Conservation (phyloP, 2,329 filamentous ascomycete species). For the Aspergillus sp. region DNA sequence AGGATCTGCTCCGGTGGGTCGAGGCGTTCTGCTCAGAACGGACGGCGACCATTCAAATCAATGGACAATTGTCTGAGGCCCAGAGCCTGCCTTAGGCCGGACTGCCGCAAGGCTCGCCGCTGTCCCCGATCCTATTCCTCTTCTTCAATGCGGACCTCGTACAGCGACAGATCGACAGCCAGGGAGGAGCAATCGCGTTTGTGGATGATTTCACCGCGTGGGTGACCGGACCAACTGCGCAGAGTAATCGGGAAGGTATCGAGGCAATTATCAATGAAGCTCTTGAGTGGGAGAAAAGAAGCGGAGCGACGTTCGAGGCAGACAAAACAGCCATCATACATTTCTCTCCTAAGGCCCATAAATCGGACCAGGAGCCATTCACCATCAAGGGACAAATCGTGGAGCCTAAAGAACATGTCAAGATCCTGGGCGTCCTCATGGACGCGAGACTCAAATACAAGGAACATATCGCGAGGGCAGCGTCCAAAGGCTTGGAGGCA, state of each 20-base stretch:
- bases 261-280: slow-evolving; percentile 16
- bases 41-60: slow-evolving; percentile 20
- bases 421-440: slow-evolving; percentile 21
- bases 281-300: slow-evolving; percentile 26
- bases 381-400: slow-evolving; percentile 20
- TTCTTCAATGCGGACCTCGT: slow-evolving; percentile 41
- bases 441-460: slow-evolving; percentile 27
- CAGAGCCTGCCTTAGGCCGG: slow-evolving; percentile 14
- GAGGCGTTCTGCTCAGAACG: slow-evolving; percentile 25
- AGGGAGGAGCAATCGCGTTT: slow-evolving; percentile 21
- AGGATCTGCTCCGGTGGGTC: slow-evolving; percentile 20
- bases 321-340: slow-evolving; percentile 35
- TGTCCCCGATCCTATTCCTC: slow-evolving; percentile 38
- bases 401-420: slow-evolving; percentile 15
- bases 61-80: slow-evolving; percentile 13
- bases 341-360: slow-evolving; percentile 25
- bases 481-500: slow-evolving; percentile 24
- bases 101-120: slow-evolving; percentile 26
- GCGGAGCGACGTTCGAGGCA: slow-evolving; percentile 31
- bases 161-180: slow-evolving; percentile 25
- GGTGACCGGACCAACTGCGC: not conserved
- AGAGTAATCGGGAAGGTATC: slow-evolving; percentile 12
- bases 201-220: slow-evolving; percentile 14
- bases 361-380: slow-evolving; percentile 17
- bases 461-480: slow-evolving; percentile 10